Conservation (phyloP, 768 basidiomycete species). For the Mycena pura region DNA sequence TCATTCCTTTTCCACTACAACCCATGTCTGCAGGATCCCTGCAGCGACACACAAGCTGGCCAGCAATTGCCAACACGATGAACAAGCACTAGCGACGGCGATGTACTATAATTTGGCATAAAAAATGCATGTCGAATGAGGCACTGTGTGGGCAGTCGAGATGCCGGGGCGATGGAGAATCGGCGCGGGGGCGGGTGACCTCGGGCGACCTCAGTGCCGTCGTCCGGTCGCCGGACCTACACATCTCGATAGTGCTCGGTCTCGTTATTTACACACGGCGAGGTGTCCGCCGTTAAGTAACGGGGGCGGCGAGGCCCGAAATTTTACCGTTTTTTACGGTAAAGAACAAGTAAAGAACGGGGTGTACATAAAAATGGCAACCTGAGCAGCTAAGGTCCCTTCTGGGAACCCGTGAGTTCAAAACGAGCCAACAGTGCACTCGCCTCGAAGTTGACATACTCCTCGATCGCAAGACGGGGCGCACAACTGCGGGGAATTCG, state of each 20-base stretch:
- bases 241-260: background rate
- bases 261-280: background rate
- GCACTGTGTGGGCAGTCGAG: too few species aligned
- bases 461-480: background rate
- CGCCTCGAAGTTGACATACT: background rate
- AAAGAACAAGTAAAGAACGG: background rate
- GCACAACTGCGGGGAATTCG: background rate
- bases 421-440: background rate
- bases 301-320: background rate
- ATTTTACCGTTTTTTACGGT: background rate
- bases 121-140: too few species aligned
- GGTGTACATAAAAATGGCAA: background rate
- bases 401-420: background rate
- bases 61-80: too few species aligned
- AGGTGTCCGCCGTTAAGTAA: background rate
- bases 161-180: too few species aligned
- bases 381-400: background rate
- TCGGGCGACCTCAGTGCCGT: too few species aligned
- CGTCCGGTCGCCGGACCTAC: too few species aligned
- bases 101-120: too few species aligned
- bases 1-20: background rate
- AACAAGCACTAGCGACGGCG: too few species aligned
- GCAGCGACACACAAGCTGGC: too few species aligned
- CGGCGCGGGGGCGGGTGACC: too few species aligned
- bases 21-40: too few species aligned